Conservation (phyloP, 371 early-diverging fungal species). For the Batkoa obscura region DNA sequence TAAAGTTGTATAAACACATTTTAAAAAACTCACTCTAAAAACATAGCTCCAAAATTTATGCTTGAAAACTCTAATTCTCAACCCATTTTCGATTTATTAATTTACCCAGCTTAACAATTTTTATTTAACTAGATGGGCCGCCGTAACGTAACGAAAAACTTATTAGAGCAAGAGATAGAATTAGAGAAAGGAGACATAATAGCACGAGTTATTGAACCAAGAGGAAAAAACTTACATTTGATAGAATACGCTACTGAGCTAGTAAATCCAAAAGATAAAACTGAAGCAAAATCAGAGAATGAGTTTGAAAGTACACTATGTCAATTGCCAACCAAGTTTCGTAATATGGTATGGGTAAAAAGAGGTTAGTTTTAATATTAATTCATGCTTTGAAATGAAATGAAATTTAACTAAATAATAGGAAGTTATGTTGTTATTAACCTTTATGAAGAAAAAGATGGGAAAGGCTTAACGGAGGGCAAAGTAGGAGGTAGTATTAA, state of each 20-base stretch:
- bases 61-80: too few relatives aligned
- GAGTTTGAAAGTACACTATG: not conserved
- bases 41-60: too few relatives aligned
- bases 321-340: constrained; percentile 3
- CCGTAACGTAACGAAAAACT: constrained; percentile 3
- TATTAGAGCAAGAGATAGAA: constrained; percentile 2
- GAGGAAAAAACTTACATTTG: constrained; percentile 3
- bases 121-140: not conserved
- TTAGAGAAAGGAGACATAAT: not conserved
- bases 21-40: too few relatives aligned
- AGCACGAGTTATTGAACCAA: not conserved
- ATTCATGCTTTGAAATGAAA: not conserved
- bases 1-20: too few relatives aligned
- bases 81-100: too few relatives aligned
- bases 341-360: constrained; percentile 7
- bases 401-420: not conserved
- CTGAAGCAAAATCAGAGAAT: not conserved
- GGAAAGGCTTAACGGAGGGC: not conserved
- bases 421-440: not conserved
- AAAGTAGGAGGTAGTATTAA: constrained; percentile 6
- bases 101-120: too few relatives aligned
- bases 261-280: too few relatives aligned
- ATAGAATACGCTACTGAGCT: not conserved
- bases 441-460: not conserved
- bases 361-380: not conserved